Evolutionary conservation across 305 asterid species (phyloP), one percentile per base, ranked within the genome.

Genomic region (Andrographis paniculata): DNA sequence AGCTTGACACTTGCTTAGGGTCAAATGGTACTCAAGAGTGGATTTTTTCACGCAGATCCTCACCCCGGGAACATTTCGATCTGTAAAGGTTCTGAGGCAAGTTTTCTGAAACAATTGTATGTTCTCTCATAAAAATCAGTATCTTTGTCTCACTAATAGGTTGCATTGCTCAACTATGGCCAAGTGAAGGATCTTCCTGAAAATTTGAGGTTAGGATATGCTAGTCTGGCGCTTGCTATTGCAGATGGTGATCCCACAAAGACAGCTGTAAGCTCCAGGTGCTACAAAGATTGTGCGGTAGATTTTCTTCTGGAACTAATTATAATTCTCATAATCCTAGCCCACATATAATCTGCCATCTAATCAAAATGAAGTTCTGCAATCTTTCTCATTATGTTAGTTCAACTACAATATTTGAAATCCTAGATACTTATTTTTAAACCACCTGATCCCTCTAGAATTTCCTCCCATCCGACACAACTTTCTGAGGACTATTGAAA

Each of bases 161-260:
- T 87, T 62, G 95, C 96, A 4, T 72, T 92, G 76, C 93, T 92
- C 52, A 97, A 92, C 67, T 92, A 87, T 10, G 99, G 99, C 59
- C 99, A 92, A 92, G 99, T 92, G 76, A 92, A 92, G 91, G 94
- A 84, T 70, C 94, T 92, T 42, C 99, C 96, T 53, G 82, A 92
- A 42, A 55, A 59, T 56, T 61, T 92, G 69, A 77, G 97, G 81
- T 82, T 92, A 33, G 97, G 95, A 59, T 92, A 84, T 72, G 99
- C 97, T 54, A 71, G 74, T 64, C 76, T 92, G 13, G 80, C 87
- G 48, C 80, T 92, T 75, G 99, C 99, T 45, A 65, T 87, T 46
- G 95, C 97, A 15, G 97, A 92, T 73, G 72, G 76, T 55, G 93
- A 92, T 67, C 91, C 80, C 52, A 28, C 48, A 48, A 78, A 73